Conservation (phyloP, 176 grass and related monocot species). For the Oryza rufipogon region DNA sequence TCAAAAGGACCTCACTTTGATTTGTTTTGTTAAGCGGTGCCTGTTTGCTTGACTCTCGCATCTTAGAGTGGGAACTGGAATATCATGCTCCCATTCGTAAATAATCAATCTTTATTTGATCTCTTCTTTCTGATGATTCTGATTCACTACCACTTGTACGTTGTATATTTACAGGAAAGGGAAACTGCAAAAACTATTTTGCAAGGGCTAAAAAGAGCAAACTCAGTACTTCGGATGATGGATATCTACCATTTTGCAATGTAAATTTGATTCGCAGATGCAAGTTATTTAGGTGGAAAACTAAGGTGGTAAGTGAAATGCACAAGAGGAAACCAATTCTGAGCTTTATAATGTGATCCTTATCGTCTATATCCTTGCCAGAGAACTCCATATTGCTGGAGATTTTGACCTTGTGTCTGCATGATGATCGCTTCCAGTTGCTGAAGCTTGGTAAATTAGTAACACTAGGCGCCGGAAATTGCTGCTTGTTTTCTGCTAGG, state of each 20-base stretch:
- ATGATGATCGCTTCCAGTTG: constrained; percentile 50
- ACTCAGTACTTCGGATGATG: constrained; percentile 52
- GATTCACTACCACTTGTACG: constrained; percentile 13
- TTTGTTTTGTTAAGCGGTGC: constrained; percentile 23
- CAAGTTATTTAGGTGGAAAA: constrained; percentile 17
- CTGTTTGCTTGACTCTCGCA: neutral
- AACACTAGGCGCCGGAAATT: constrained; percentile 59
- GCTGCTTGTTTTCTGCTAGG: neutral
- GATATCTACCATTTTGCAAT: constrained; percentile 72
- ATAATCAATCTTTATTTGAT: constrained; percentile 27
- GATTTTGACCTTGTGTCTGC: constrained; percentile 32
- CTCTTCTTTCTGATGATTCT: constrained; percentile 13
- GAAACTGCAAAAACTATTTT: constrained; percentile 84
- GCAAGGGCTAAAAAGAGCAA: constrained; percentile 62
- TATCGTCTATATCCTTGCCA: constrained; percentile 56
- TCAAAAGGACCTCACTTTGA: constrained; percentile 20
- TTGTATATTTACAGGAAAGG: constrained; percentile 73
- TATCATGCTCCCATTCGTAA: constrained; percentile 22
- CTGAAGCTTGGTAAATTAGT: constrained; percentile 54
- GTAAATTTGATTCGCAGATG: constrained; percentile 27
- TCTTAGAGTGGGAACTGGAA: constrained; percentile 29
- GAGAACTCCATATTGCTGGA: constrained; percentile 41
- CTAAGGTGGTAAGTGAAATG: constrained; percentile 15
- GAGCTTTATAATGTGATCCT: constrained; percentile 40
- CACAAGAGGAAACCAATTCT: constrained; percentile 19